A percentile compares a stretch with the other conserved stretches of the same genome.
phyloP scores from a whole-genome alignment of 192 early-diverging fungal genomes.

The Fimicolochytrium jonesii region DNA sequence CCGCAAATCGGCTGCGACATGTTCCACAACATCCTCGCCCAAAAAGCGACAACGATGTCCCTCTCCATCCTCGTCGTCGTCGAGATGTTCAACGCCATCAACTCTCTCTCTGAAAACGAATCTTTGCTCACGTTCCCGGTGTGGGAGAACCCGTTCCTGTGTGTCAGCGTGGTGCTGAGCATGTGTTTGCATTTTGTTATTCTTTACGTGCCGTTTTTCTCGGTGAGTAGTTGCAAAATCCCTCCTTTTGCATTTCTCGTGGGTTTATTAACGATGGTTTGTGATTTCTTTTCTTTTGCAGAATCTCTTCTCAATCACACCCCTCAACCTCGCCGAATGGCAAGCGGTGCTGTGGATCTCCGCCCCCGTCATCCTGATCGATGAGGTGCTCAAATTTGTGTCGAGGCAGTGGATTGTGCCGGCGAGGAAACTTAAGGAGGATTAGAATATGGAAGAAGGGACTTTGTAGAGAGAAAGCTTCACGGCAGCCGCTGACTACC shows the following conservation, averaged over 20 bases:
- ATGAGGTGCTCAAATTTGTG: conserved; percentile 85
- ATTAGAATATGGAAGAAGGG: too few relatives aligned
- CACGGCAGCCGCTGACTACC: too few relatives aligned
- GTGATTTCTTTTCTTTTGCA: conserved; percentile 7
- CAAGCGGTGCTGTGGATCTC: conserved; percentile 84
- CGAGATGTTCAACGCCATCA: conserved; percentile 99
- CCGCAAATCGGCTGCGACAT: conserved; percentile 91
- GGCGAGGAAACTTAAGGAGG: not conserved
- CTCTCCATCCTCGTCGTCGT: conserved; percentile 93
- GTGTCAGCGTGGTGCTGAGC: conserved; percentile 75
- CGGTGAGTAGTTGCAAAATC: conserved; percentile 29
- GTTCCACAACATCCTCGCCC: conserved; percentile 73
- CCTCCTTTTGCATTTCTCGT: not conserved
- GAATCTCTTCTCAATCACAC: conserved; percentile 82
- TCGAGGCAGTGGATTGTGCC: conserved; percentile 4
- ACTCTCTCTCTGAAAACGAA: conserved; percentile 92
- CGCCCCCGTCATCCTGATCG: conserved; percentile 83
- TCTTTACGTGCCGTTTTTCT: conserved; percentile 96
- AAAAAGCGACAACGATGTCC: conserved; percentile 91
- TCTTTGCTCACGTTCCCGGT: conserved; percentile 86
- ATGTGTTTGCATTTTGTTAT: conserved; percentile 95
- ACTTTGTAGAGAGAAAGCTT: too few relatives aligned
- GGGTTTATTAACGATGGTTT: not conserved
- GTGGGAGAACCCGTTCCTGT: conserved; percentile 86
- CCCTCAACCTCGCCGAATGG: conserved; percentile 87